These are phyloP conservation scores for Monilinia laxa DNA, from an alignment of 2,329 filamentous ascomycete genomes.

Conservation along the genomic window DNA sequence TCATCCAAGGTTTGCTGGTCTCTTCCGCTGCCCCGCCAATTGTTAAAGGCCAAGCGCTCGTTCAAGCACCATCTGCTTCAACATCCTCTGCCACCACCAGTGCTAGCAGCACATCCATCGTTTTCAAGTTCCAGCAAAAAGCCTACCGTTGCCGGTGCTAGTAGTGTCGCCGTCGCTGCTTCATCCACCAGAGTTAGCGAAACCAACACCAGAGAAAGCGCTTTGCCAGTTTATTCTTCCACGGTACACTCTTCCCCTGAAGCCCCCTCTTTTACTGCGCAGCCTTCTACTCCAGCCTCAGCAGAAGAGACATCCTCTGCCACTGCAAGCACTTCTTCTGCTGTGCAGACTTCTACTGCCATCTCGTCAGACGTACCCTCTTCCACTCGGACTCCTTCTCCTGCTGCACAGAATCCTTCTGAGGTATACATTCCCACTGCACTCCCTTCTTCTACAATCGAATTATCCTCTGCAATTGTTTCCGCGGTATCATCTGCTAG, in stretches of 20 bases:
- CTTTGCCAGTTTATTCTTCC: constrained; percentile 7
- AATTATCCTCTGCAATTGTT: background rate
- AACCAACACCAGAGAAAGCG: constrained; percentile 1
- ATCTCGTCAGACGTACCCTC: background rate
- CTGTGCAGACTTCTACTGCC: background rate
- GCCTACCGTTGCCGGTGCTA: background rate
- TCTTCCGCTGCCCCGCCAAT: constrained; percentile 38
- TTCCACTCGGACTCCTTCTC: background rate
- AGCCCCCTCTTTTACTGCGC: background rate
- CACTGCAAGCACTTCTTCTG: background rate
- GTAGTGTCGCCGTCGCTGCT: background rate
- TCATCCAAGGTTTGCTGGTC: constrained; percentile 58
- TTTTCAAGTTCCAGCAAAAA: background rate
- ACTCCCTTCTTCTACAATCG: background rate
- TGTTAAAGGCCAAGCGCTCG: constrained; percentile 22
- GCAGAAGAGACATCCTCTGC: background rate
- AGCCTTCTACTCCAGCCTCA: background rate
- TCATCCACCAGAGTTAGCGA: background rate
- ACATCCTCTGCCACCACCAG: background rate
- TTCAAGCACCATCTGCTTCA: constrained; percentile 23
- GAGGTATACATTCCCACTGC: background rate
- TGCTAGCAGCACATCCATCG: too few species aligned
- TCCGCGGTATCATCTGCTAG: background rate
- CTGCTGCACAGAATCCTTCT: background rate
- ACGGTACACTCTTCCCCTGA: background rate